These are phyloP conservation scores for Candida dubliniensis DNA, from an alignment of 1,139 yeast genomes.

Conservation along the genomic window DNA sequence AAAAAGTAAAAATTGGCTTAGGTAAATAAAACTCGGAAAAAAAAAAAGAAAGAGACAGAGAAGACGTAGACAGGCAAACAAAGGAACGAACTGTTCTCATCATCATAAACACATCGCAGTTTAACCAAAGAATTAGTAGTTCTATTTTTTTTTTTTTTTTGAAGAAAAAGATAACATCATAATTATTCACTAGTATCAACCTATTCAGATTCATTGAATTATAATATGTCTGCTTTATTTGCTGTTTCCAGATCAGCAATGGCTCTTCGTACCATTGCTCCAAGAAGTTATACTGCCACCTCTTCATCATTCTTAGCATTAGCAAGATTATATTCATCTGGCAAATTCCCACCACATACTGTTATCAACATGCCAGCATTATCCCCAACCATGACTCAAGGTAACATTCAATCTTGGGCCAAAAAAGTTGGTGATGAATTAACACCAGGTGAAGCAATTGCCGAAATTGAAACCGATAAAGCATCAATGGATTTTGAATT, in stretches of 20 bases:
- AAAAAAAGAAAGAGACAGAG: too few species aligned
- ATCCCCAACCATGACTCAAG: constrained; percentile 98
- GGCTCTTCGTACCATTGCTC: constrained; percentile 23
- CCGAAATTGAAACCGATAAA: constrained; percentile 97
- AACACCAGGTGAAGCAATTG: constrained; percentile 88
- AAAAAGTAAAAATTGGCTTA: neutral
- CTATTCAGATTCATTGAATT: neutral
- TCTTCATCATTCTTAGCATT: constrained; percentile 24
- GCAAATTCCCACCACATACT: constrained; percentile 63
- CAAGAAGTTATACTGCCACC: constrained; percentile 13
- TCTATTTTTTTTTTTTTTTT: neutral
- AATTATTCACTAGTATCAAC: neutral
- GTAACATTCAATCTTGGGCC: constrained; percentile 85
- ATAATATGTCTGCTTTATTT: constrained; percentile 36
- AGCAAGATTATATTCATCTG: constrained; percentile 45
- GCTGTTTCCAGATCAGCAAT: constrained; percentile 33
- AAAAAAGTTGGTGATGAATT: constrained; percentile 86
- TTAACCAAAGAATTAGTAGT: neutral
- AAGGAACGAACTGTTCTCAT: neutral
- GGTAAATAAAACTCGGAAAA: neutral
- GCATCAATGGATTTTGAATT: constrained; percentile 99
- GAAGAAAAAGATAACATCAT: neutral
- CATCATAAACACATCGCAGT: too few species aligned
- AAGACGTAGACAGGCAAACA: neutral
- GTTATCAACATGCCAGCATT: constrained; percentile 88